These are phyloP conservation scores for Xylariales sp. DNA, from an alignment of 2,329 filamentous ascomycete genomes.

Conservation along the genomic window DNA sequence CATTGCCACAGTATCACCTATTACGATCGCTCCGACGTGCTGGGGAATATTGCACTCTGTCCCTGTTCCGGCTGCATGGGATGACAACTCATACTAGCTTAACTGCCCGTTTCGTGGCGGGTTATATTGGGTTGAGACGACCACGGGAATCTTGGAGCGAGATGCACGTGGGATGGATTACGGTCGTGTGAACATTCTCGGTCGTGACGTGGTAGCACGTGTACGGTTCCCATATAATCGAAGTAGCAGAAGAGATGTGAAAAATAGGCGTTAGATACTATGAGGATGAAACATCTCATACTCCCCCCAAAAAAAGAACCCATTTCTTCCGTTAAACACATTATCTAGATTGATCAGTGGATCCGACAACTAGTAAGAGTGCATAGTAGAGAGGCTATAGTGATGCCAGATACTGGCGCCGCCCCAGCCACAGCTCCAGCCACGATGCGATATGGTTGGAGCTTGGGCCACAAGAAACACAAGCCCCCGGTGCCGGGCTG, in stretches of 20 bases:
- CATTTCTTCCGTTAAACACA: not conserved
- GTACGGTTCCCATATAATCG: not conserved
- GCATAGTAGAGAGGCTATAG: conserved; percentile 1
- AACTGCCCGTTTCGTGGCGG: not conserved
- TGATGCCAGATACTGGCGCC: not conserved
- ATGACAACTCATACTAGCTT: too few species aligned
- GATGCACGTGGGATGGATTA: conserved; percentile 22
- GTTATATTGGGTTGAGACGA: not conserved
- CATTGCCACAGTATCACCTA: too few species aligned
- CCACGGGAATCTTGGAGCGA: not conserved
- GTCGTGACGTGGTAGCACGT: conserved; percentile 7
- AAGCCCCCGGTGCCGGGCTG: not conserved
- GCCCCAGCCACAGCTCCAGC: conserved; percentile 42
- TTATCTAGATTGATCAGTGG: not conserved
- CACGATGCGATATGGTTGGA: conserved; percentile 27
- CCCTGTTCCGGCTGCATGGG: too few species aligned
- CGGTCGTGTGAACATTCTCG: conserved; percentile 18
- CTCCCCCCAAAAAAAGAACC: not conserved
- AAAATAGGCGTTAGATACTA: not conserved
- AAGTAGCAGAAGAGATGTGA: not conserved
- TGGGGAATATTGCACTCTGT: too few species aligned
- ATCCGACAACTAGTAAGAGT: not conserved
- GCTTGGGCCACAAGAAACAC: conserved; percentile 9
- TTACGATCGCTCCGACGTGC: too few species aligned
- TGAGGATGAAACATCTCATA: conserved; percentile 8